These are phyloP conservation scores for Cyberlindnera nakhonratchasimensis DNA, from an alignment of 805 yeast genomes.

Conservation along the genomic window DNA sequence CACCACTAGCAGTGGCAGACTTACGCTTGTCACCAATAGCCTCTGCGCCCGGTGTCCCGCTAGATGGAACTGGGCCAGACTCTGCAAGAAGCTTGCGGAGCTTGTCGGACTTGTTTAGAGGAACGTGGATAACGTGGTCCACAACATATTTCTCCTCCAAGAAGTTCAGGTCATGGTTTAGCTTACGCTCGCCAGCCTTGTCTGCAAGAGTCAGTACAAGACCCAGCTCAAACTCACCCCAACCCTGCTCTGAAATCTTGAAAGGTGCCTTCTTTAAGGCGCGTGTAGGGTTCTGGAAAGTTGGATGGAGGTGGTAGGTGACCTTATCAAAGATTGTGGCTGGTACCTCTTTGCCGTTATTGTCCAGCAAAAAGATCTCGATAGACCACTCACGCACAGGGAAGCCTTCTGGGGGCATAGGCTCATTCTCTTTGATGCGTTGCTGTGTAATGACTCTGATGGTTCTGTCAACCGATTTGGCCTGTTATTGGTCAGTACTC, in stretches of 20 bases:
- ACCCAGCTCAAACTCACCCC: slow-evolving; percentile 96
- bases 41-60: slow-evolving; percentile 22
- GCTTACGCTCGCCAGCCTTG: slow-evolving; percentile 81
- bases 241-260: slow-evolving; percentile 86
- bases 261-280: slow-evolving; percentile 81
- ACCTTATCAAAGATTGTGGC: slow-evolving; percentile 89
- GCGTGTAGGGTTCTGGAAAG: slow-evolving; percentile 86
- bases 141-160: slow-evolving; percentile 68
- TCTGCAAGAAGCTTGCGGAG: slow-evolving; percentile 72
- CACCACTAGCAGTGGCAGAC: slow-evolving; percentile 24
- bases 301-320: slow-evolving; percentile 91
- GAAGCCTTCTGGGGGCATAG: slow-evolving; percentile 83
- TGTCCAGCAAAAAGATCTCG: slow-evolving; percentile 69
- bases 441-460: slow-evolving; percentile 85
- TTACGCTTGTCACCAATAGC: slow-evolving; percentile 37
- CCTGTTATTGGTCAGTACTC: no score
- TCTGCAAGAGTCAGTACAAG: slow-evolving; percentile 75
- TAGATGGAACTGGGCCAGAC: slow-evolving; percentile 75
- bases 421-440: slow-evolving; percentile 72
- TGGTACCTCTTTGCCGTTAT: slow-evolving; percentile 77
- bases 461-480: slow-evolving; percentile 65
- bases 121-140: slow-evolving; percentile 76
- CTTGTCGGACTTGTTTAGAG: slow-evolving; percentile 64
- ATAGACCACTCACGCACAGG: slow-evolving; percentile 96
- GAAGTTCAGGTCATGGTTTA: slow-evolving; percentile 89